A percentile compares a stretch with the other conserved stretches of the same genome.
Evolutionary conservation across 257 asterid genomes (phyloP).

Genomic region (Salvia splendens): DNA sequence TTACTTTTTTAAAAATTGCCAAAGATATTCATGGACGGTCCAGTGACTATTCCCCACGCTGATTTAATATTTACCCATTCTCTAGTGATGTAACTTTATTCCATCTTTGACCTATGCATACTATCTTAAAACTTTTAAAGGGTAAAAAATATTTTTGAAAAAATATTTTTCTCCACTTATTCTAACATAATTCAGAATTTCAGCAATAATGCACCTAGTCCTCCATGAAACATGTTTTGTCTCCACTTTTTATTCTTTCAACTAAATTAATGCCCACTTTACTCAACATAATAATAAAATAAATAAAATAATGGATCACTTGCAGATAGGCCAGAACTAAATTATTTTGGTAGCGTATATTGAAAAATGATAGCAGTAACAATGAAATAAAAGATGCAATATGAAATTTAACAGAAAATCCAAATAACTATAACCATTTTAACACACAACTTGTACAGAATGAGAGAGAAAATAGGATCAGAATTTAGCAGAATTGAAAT

Average conservation of each 20-base stretch:
- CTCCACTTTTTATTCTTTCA: not conserved
- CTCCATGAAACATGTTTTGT: conserved; percentile 28
- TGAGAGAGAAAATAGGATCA: not conserved
- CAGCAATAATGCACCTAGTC: too few species aligned
- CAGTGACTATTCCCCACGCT: too few species aligned
- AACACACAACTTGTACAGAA: not conserved
- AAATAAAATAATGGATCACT: too few species aligned
- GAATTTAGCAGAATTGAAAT: too few species aligned
- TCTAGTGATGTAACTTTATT: not conserved
- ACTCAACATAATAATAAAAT: not conserved
- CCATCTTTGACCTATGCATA: not conserved
- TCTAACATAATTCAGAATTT: too few species aligned
- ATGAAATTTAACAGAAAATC: not conserved
- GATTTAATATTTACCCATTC: not conserved
- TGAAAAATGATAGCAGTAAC: too few species aligned
- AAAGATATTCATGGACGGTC: too few species aligned
- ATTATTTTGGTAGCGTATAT: not conserved
- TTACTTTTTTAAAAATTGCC: too few species aligned
- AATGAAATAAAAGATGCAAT: not conserved
- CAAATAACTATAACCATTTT: too few species aligned
- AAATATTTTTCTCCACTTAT: too few species aligned
- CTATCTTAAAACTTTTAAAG: not conserved
- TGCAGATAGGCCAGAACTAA: not conserved
- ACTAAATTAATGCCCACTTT: conserved; percentile 25
- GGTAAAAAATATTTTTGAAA: too few species aligned